Evolutionary conservation across 305 asterid species (phyloP).

Genomic region (Rubia tinctorum): DNA sequence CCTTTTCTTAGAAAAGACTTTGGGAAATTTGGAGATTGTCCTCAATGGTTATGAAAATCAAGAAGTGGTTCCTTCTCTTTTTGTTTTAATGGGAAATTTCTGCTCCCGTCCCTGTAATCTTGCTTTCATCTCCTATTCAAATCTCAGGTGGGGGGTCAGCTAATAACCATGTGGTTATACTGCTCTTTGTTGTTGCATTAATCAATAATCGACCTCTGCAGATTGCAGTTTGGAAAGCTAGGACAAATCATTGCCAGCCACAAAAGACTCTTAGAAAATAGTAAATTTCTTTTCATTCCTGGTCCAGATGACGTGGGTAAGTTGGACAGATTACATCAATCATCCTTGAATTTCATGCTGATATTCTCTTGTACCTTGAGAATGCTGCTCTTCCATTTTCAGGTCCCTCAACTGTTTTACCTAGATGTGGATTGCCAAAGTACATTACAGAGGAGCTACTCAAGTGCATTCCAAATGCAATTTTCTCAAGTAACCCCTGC

Average conservation of each 20-base stretch:
- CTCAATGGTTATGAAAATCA: conserved; percentile 78
- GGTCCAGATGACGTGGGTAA: conserved; percentile 96
- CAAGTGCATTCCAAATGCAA: conserved; percentile 65
- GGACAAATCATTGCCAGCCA: conserved; percentile 80
- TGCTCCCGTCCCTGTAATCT: conserved; percentile 89
- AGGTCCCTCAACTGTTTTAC: conserved; percentile 92
- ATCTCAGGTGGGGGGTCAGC: conserved; percentile 54
- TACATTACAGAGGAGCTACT: conserved; percentile 81
- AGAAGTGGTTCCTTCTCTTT: conserved; percentile 80
- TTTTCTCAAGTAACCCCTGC: conserved; percentile 89
- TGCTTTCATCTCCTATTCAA: conserved; percentile 74
- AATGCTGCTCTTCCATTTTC: conserved; percentile 20
- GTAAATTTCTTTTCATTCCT: conserved; percentile 86
- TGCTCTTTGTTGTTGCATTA: conserved; percentile 21
- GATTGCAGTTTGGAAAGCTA: conserved; percentile 82
- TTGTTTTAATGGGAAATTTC: conserved; percentile 97
- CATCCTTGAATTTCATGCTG: neutral
- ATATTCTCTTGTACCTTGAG: neutral
- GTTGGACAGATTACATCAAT: conserved; percentile 23
- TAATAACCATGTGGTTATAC: conserved; percentile 15
- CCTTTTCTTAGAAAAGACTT: conserved; percentile 70
- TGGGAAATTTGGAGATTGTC: conserved; percentile 75
- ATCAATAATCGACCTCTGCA: conserved; percentile 26
- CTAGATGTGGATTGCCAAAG: conserved; percentile 78
- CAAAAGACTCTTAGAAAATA: conserved; percentile 64